A percentile compares a stretch with the other conserved stretches of the same genome.
Evolutionary conservation across 257 asterid species (phyloP).

Genomic region (Solanum ahanhuiri): DNA sequence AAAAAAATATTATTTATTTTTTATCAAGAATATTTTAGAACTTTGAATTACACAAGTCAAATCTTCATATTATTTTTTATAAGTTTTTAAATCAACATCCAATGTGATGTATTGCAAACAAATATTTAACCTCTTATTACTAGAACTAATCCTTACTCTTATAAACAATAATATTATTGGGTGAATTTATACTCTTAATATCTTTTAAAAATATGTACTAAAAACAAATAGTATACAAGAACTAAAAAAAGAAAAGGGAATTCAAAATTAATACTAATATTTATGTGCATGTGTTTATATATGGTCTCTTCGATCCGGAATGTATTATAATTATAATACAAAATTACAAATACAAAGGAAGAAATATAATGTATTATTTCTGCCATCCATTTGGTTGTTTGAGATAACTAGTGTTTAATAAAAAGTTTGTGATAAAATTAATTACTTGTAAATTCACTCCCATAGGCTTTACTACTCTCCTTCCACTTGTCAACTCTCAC

Average conservation of each 20-base stretch:
- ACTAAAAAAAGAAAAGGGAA: too few species aligned
- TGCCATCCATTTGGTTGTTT: neutral
- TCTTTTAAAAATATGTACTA: neutral
- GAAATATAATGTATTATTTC: neutral
- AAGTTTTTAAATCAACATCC: too few species aligned
- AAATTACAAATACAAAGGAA: too few species aligned
- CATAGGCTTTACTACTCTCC: neutral
- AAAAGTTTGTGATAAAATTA: neutral
- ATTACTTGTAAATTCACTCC: neutral
- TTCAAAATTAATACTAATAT: too few species aligned
- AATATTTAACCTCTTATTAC: too few species aligned
- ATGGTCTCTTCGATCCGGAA: neutral
- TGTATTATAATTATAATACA: too few species aligned
- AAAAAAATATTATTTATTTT: too few species aligned
- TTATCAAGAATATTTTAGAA: too few species aligned
- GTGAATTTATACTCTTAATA: neutral
- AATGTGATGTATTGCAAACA: too few species aligned
- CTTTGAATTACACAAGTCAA: too few species aligned
- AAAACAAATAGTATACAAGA: too few species aligned
- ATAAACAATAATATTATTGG: too few species aligned
- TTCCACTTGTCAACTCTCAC: slow-evolving; percentile 8
- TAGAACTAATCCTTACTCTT: neutral
- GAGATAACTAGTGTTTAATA: neutral
- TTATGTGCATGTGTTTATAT: neutral
- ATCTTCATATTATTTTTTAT: neutral